Base-by-base conservation (phyloP, 306 rosid genomes). In the Lathyrus tuberosus region DNA sequence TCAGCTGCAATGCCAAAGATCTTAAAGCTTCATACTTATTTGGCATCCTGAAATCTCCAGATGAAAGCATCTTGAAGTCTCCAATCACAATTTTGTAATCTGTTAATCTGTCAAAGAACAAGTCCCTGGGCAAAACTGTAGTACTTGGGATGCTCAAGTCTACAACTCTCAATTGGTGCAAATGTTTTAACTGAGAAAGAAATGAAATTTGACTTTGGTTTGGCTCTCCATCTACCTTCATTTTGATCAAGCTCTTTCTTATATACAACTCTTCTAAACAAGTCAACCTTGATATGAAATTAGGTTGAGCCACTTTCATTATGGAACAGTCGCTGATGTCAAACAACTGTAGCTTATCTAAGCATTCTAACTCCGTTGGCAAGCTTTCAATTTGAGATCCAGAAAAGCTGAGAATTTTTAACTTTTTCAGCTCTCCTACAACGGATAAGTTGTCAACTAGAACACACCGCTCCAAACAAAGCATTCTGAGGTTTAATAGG, bases 231-330 rank as follows among this genome's bases (percentile, higher is more conserved):
- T 24, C 37, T 1, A 0, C 16, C 18, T 73, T 66, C 87, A 80
- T 73, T 35, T 18, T 3, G 16, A 46, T 17, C 54, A 77, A 83
- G 67, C 65, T 76, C 2, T 76, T 6, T 65, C 77, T 71, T 75
- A 76, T 76, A 47, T 79, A 66, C 51, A 86, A 53, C 49, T 83
- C 82, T 60, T 76, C 79, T 41, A 86, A 68, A 52, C 30, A 48
- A 10, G 3, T 78, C 67, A 80, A 58, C 51, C 77, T 46, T 7
- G 87, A 86, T 54, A 80, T n/a, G 6, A 81, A 46, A 63, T 78
- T 44, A 6, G 69, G 61, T 7, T 74, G 71, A 28, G 81, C 37
- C 61, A 12, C 61, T 43, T 16, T 10, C 77, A 0, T 18, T 6
- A 37, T 15, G 4, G 43, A 8, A 15, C 26, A 33, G n/a, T 71